These are phyloP conservation scores for Coelastrella sp. DNA, from an alignment of 139 green algal genomes.

Conservation along the genomic window DNA sequence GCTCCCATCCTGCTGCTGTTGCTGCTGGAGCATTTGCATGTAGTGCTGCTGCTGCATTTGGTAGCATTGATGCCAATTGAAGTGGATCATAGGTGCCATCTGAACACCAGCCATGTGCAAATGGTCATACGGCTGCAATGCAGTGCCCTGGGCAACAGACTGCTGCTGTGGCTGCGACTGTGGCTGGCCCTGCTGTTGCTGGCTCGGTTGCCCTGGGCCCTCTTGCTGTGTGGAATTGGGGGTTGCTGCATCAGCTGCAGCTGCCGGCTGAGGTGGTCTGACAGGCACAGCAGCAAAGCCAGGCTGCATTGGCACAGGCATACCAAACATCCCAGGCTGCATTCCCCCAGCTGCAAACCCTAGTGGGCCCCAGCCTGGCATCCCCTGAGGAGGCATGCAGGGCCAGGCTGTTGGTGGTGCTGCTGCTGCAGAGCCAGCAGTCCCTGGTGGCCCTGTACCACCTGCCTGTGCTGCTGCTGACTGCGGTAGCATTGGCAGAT, in stretches of 20 bases:
- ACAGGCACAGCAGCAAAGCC: conserved; percentile 14
- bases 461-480: not conserved
- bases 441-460: not conserved
- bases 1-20: conserved; percentile 2
- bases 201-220: not conserved
- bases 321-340: not conserved
- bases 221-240: not conserved
- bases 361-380: conserved; percentile 5
- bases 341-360: not conserved
- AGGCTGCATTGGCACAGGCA: not conserved
- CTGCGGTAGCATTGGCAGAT: not conserved
- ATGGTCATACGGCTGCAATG: conserved; percentile 10
- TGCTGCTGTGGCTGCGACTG: conserved; percentile 11
- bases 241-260: not conserved
- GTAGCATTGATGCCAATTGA: conserved; percentile 10
- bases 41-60: conserved; percentile 31
- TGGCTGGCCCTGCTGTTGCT: not conserved
- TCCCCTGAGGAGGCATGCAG: conserved; percentile 7
- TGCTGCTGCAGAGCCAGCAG: not conserved
- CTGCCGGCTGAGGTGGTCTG: not conserved
- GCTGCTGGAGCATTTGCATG: conserved; percentile 8
- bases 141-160: not conserved
- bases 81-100: conserved; percentile 42
- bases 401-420: not conserved
- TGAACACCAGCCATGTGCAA: conserved; percentile 35